phyloP scores from a whole-genome alignment of 148 eudicot genomes.

The Silene latifolia region DNA sequence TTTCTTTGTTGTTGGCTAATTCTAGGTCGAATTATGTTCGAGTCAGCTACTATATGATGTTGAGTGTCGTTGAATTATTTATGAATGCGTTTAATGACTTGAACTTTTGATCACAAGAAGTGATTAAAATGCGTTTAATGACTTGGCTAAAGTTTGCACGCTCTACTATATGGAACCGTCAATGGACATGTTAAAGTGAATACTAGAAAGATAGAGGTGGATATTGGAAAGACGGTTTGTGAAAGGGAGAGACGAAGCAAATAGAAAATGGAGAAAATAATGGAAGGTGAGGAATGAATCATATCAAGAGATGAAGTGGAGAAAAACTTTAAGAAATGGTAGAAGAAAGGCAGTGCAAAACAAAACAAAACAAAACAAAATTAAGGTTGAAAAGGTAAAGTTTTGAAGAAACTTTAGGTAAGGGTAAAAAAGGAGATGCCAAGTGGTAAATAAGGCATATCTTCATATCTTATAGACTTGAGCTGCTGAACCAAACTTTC shows the following conservation, averaged over 20 bases:
- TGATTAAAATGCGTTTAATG: background rate
- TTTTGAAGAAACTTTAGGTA: background rate
- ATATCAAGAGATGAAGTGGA: background rate
- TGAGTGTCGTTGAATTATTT: too few species aligned
- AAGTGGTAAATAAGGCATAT: background rate
- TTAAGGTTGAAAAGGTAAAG: background rate
- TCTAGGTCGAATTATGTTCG: too few species aligned
- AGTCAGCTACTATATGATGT: too few species aligned
- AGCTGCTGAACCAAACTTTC: background rate
- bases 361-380: too few species aligned
- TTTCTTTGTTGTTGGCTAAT: background rate
- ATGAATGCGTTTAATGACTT: too few species aligned
- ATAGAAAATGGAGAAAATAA: background rate
- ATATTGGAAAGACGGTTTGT: background rate
- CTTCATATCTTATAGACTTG: background rate
- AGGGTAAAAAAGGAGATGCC: background rate
- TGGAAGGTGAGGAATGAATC: background rate
- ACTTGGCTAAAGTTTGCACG: background rate
- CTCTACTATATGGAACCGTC: background rate
- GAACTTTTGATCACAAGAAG: background rate
- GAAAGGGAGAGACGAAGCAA: background rate
- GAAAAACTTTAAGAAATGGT: background rate
- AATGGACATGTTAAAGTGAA: slow-evolving; percentile 3
- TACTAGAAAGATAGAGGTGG: background rate
- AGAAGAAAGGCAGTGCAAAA: background rate